Percentiles rank a stretch among this genome's conserved stretches.
phyloP scores from a whole-genome alignment of 176 grass and related monocot species.

The Elymus sibiricus region DNA sequence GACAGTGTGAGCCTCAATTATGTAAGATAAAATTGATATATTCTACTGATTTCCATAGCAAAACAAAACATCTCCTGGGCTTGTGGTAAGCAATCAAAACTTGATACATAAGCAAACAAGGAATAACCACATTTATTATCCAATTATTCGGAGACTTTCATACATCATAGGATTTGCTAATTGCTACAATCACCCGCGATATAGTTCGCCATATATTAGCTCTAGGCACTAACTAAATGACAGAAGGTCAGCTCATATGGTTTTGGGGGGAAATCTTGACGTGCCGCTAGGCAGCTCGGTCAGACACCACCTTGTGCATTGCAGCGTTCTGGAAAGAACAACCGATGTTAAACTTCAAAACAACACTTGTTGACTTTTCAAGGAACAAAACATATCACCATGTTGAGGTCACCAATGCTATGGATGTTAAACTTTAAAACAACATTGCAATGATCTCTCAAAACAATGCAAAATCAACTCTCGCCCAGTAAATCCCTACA shows the following conservation, averaged over 20 bases:
- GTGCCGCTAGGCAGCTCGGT: neutral
- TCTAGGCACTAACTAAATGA: neutral
- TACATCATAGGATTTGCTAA: neutral
- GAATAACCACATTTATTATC: neutral
- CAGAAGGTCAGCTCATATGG: neutral
- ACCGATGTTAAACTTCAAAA: neutral
- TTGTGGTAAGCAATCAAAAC: neutral
- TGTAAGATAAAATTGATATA: neutral
- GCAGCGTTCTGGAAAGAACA: neutral
- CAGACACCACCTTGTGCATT: neutral
- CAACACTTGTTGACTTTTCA: neutral
- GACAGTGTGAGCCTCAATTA: neutral
- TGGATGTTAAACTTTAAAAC: no score
- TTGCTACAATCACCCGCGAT: neutral
- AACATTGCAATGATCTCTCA: no score
- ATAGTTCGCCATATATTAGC: neutral
- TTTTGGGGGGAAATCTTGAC: neutral
- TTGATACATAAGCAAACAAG: neutral
- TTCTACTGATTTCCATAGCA: neutral
- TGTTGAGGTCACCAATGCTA: no score
- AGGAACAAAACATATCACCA: no score
- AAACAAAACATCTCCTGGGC: neutral
- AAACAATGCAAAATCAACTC: no score
- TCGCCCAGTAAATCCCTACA: no score
- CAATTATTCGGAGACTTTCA: neutral